Percentiles rank a stretch among this genome's conserved stretches.
These are phyloP conservation scores for Hypoxylon lienhwacheense DNA, from an alignment of 495 filamentous ascomycete species.

Conservation along the genomic window DNA sequence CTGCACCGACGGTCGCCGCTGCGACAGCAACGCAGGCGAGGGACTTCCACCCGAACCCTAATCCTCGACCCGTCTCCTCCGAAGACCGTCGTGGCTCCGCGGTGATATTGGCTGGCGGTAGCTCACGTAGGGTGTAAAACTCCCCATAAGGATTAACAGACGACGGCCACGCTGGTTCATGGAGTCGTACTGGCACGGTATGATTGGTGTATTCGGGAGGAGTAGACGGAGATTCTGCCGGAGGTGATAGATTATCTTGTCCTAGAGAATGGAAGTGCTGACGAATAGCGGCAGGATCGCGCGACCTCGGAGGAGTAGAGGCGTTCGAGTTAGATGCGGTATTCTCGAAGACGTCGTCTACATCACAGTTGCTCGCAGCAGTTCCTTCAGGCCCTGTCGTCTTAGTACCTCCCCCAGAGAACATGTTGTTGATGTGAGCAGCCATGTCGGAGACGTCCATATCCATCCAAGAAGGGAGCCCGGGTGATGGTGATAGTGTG, in stretches of 20 bases:
- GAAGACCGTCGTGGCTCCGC: conserved; percentile 3
- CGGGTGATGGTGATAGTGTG: no score
- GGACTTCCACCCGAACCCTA: conserved; percentile 27
- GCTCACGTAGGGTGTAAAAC: conserved; percentile 14
- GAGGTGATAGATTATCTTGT: not conserved
- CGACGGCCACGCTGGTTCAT: not conserved
- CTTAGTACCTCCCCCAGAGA: no score
- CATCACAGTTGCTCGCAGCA: no score
- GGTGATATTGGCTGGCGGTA: conserved; percentile 15
- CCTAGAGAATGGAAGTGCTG: not conserved
- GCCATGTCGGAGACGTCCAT: no score
- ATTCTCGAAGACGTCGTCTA: not conserved
- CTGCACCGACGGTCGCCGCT: conserved; percentile 21
- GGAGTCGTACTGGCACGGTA: not conserved
- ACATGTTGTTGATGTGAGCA: no score
- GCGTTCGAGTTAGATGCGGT: not conserved
- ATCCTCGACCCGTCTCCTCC: not conserved
- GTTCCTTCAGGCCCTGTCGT: no score
- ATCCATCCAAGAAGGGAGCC: no score
- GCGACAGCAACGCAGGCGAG: conserved; percentile 27
- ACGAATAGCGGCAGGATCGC: not conserved
- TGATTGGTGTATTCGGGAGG: not conserved
- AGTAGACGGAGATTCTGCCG: not conserved
- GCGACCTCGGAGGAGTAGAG: not conserved
- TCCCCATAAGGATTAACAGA: not conserved